phyloP scores from a whole-genome alignment of 2,329 filamentous ascomycete genomes.

The Neonectria sp. region DNA sequence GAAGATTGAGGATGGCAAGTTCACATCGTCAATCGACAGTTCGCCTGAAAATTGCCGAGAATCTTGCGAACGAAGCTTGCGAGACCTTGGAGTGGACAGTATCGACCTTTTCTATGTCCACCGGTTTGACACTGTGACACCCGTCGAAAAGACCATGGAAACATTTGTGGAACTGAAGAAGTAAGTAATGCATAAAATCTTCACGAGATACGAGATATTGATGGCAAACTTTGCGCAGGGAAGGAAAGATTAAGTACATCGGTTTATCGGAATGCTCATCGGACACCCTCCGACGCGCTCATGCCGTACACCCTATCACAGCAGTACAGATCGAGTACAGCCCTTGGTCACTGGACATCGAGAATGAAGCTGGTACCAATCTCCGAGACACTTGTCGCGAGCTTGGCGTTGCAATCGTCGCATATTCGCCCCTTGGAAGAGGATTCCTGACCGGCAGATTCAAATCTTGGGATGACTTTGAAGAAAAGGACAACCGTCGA shows the following conservation, averaged over 20 bases:
- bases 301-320: constrained; percentile 63
- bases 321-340: constrained; percentile 70
- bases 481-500: constrained; percentile 11
- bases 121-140: constrained; percentile 59
- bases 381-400: constrained; percentile 69
- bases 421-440: constrained; percentile 73
- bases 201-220: not conserved
- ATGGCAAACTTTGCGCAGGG: constrained; percentile 40
- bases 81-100: constrained; percentile 56
- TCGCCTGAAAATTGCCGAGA: constrained; percentile 19
- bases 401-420: constrained; percentile 70
- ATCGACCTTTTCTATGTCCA: constrained; percentile 69
- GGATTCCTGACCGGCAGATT: constrained; percentile 70
- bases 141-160: constrained; percentile 63
- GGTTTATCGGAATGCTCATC: constrained; percentile 65
- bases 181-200: constrained; percentile 19
- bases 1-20: constrained; percentile 18
- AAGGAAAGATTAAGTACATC: constrained; percentile 69
- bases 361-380: constrained; percentile 60
- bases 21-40: constrained; percentile 29
- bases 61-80: constrained; percentile 53
- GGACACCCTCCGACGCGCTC: constrained; percentile 65
- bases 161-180: constrained; percentile 62
- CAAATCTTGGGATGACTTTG: constrained; percentile 61
- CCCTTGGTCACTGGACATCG: constrained; percentile 71